Percentiles rank a stretch among this genome's conserved stretches.
Conservation (phyloP, 768 basidiomycete species). For the Agrocybe chaxingu region DNA sequence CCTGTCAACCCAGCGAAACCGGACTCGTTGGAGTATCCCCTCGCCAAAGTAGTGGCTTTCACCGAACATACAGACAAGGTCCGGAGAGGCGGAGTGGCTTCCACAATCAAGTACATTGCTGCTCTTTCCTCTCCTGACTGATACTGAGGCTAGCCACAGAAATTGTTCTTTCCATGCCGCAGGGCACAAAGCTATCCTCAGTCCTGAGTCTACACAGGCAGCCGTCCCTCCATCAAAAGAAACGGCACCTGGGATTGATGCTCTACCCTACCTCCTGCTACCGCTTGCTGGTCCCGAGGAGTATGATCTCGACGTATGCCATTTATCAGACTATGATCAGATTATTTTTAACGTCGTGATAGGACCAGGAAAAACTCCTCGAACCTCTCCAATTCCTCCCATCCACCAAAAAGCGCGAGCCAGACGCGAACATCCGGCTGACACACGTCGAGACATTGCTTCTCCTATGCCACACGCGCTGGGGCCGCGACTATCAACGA, state of each 20-base stretch:
- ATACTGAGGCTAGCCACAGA: conserved; percentile 35
- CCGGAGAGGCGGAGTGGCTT: conserved; percentile 82
- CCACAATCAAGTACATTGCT: conserved; percentile 74
- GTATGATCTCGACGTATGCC: conserved; percentile 79
- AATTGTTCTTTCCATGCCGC: conserved; percentile 73
- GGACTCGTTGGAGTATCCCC: conserved; percentile 66
- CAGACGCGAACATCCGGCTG: conserved; percentile 70
- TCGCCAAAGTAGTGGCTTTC: conserved; percentile 79
- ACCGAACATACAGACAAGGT: conserved; percentile 89
- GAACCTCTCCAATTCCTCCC: conserved; percentile 85
- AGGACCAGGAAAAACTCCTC: conserved; percentile 90
- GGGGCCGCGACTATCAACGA: conserved; percentile 82
- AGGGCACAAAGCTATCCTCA: conserved; percentile 70
- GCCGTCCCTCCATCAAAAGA: conserved; percentile 55
- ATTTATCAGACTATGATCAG: background rate
- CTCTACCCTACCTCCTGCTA: conserved; percentile 79
- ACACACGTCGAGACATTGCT: conserved; percentile 89
- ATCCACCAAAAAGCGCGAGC: conserved; percentile 78
- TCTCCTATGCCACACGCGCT: conserved; percentile 83
- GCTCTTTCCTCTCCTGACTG: conserved; percentile 1
- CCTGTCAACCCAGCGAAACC: conserved; percentile 45
- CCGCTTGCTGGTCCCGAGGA: conserved; percentile 96
- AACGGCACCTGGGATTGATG: conserved; percentile 74
- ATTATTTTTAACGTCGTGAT: background rate
- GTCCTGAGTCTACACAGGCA: conserved; percentile 55